A percentile compares a stretch with the other conserved stretches of the same genome.
These are phyloP conservation scores for Panaeolus papilionaceus DNA, from an alignment of 768 basidiomycete species.

Conservation along the genomic window DNA sequence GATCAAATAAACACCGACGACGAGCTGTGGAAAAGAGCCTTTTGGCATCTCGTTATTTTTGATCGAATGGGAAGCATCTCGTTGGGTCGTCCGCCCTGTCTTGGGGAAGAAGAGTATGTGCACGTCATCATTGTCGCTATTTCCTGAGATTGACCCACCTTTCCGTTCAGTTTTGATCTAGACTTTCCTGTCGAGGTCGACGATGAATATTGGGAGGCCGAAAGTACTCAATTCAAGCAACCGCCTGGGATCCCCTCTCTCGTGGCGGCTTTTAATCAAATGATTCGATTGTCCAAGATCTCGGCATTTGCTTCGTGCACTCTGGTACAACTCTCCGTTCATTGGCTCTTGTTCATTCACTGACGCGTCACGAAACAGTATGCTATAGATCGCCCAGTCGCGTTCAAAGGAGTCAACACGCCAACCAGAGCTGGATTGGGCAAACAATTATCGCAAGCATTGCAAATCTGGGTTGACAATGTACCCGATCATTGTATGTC, in stretches of 20 bases:
- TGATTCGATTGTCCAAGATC: slow-evolving; percentile 72
- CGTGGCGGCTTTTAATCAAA: slow-evolving; percentile 66
- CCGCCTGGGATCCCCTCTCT: slow-evolving; percentile 63
- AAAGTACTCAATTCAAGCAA: slow-evolving; percentile 67
- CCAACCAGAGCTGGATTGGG: slow-evolving; percentile 53
- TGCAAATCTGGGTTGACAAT: slow-evolving; percentile 75
- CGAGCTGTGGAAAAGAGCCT: slow-evolving; percentile 81
- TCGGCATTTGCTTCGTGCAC: slow-evolving; percentile 73
- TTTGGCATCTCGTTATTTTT: slow-evolving; percentile 71
- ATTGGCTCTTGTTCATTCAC: slow-evolving; percentile 8
- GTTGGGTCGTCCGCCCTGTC: slow-evolving; percentile 61
- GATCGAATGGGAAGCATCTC: slow-evolving; percentile 61
- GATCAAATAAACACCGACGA: slow-evolving; percentile 55
- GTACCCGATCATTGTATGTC: slow-evolving; percentile 71
- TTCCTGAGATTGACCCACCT: not conserved
- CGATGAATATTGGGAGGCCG: slow-evolving; percentile 75
- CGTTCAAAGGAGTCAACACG: slow-evolving; percentile 27
- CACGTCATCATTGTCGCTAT: not conserved
- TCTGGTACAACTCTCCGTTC: slow-evolving; percentile 51
- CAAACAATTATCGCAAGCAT: slow-evolving; percentile 68
- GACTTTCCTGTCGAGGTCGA: slow-evolving; percentile 86
- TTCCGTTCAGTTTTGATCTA: slow-evolving; percentile 71
- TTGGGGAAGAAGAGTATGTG: slow-evolving; percentile 72
- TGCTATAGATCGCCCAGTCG: slow-evolving; percentile 69
- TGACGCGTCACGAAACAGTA: slow-evolving; percentile 50